These are phyloP conservation scores for Anisogramma anomala DNA, from an alignment of 2,329 filamentous ascomycete genomes.

Conservation along the genomic window DNA sequence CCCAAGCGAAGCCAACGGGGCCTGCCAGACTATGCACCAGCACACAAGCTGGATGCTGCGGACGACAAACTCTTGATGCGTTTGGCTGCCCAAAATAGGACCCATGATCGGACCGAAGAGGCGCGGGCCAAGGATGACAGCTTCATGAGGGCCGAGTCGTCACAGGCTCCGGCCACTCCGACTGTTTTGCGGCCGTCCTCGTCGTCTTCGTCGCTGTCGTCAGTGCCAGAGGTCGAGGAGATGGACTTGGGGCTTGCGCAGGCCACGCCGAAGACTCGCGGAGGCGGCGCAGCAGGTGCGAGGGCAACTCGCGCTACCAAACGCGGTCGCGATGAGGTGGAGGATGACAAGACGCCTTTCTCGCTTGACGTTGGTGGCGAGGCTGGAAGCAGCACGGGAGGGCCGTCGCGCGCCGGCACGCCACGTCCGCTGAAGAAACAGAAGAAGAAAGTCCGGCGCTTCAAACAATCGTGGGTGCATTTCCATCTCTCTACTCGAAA, in stretches of 20 bases:
- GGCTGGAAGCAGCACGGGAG: constrained; percentile 32
- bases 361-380: constrained; percentile 38
- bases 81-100: constrained; percentile 3
- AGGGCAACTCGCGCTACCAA: constrained; percentile 39
- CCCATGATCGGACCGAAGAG: constrained; percentile 6
- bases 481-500: background rate
- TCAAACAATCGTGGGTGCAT: constrained; percentile 56
- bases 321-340: constrained; percentile 43
- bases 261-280: constrained; percentile 1
- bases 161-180: constrained; percentile 1
- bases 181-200: constrained; percentile 1
- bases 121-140: constrained; percentile 6
- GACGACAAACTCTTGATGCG: constrained; percentile 7
- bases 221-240: constrained; percentile 16
- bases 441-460: constrained; percentile 35
- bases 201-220: constrained; percentile 11
- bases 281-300: constrained; percentile 20
- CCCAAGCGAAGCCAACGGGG: constrained; percentile 11
- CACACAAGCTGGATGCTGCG: constrained; percentile 8
- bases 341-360: constrained; percentile 42
- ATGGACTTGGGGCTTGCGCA: constrained; percentile 3
- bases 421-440: constrained; percentile 46
- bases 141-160: constrained; percentile 5
- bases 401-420: constrained; percentile 49
- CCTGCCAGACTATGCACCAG: constrained; percentile 12